Evolutionary conservation across 2,329 filamentous ascomycete genomes (phyloP), one percentile per base, ranked within the genome.

Genomic region (Didymella sp.): DNA sequence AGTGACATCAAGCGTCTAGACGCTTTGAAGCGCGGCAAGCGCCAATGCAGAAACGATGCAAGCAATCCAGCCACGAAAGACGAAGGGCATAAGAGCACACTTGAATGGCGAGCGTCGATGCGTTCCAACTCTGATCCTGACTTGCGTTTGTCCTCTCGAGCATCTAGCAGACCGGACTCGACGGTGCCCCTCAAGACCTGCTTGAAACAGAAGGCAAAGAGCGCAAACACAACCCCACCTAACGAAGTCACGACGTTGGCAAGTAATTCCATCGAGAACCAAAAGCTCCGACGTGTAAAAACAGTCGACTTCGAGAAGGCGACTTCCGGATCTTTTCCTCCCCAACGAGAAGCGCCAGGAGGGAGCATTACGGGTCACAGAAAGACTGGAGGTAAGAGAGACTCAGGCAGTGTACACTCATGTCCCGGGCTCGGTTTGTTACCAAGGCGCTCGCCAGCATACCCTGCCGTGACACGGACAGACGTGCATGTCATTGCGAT

Each of bases 401-500:
- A 2, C 17, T 21, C 25, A 6, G 33, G 31, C 12, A 17, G n/a
- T 28, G 9, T 9, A 1, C 19, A 40, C 8, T 60, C 48, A 6
- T 69, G 43, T 49, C 64, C 61, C 5, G 58, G 51, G 13, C 57
- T 56, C 6, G 56, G 56, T 9, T 17, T 25, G 21, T 44, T 31
- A 19, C 42, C 41, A 7, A 76, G 70, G 49, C 63, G 72, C 38
- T 61, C 30, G 21, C 55, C 51, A 21, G 73, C 72, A 19, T 62
- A 66, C 28, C 60, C 72, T 21, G 72, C 71, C 6, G 52, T 69
- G 6, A 76, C 73, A 5, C 61, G 66, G 4, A 72, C 74, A 1
- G 73, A 74, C 55, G 72, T 76, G 3, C 73, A 76, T 51, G 67
- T 75, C 19, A 61, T 76, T 28, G 64, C 72, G 3, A 63, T 70